These are phyloP conservation scores for Wickerhamomyces canadensis DNA, from an alignment of 805 yeast genomes.

Conservation along the genomic window DNA sequence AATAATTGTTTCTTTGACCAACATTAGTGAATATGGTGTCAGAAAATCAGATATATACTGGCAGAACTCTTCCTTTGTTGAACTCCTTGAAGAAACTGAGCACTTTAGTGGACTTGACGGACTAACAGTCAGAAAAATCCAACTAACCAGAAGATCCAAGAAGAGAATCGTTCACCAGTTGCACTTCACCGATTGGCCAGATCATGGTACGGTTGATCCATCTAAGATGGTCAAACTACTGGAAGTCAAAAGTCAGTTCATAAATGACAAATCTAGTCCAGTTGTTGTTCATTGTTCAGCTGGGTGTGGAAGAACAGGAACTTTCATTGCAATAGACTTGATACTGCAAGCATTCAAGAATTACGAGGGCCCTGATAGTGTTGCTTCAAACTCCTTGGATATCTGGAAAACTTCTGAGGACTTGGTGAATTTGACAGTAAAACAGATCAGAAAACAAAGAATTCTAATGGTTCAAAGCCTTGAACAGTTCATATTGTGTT, in stretches of 20 bases:
- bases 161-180: slow-evolving; percentile 56
- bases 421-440: slow-evolving; percentile 52
- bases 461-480: slow-evolving; percentile 76
- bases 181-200: slow-evolving; percentile 80
- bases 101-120: slow-evolving; percentile 26
- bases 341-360: slow-evolving; percentile 15
- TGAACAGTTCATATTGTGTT: slow-evolving; percentile 66
- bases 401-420: slow-evolving; percentile 41
- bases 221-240: slow-evolving; percentile 26
- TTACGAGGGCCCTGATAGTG: not conserved
- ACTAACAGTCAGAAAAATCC: slow-evolving; percentile 26
- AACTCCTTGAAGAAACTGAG: slow-evolving; percentile 26
- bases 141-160: slow-evolving; percentile 19
- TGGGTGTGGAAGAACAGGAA: slow-evolving; percentile 96
- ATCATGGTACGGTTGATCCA: slow-evolving; percentile 59
- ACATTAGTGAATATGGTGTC: slow-evolving; percentile 65
- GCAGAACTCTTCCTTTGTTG: slow-evolving; percentile 46
- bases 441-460: slow-evolving; percentile 61
- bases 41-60: slow-evolving; percentile 84
- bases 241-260: slow-evolving; percentile 26
- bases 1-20: slow-evolving; percentile 73
- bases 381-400: slow-evolving; percentile 25
- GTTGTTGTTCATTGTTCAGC: slow-evolving; percentile 90
- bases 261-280: slow-evolving; percentile 33
- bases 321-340: slow-evolving; percentile 64